Percentiles rank a stretch among this genome's conserved stretches.
Evolutionary conservation across 768 basidiomycete species (phyloP).

Genomic region (Lentinula boryana): DNA sequence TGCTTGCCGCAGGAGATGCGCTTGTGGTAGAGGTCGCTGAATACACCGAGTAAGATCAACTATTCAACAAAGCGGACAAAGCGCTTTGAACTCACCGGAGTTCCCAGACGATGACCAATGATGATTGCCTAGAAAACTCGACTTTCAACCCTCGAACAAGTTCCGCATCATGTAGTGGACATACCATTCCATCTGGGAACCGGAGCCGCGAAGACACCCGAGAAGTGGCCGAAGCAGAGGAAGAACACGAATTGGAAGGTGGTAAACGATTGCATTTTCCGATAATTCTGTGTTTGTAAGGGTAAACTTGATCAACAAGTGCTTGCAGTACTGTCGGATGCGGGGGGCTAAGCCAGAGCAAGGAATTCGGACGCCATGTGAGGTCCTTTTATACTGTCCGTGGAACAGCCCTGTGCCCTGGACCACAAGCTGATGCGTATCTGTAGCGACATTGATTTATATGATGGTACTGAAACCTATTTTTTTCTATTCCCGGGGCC

Average conservation of each 20-base stretch:
- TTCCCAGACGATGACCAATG: neutral
- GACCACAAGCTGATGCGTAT: neutral
- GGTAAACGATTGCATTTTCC: neutral
- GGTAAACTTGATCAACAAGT: constrained; percentile 5
- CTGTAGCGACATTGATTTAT: neutral
- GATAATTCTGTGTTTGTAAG: neutral
- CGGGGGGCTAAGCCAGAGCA: constrained; percentile 5
- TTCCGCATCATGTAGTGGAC: neutral
- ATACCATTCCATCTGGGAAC: neutral
- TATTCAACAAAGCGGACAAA: neutral
- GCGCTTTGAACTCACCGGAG: neutral
- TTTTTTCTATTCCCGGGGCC: neutral
- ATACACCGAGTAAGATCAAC: neutral
- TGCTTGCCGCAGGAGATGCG: neutral
- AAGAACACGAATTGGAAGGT: neutral
- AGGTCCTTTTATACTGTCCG: neutral
- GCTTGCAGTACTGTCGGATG: neutral
- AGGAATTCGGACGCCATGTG: neutral
- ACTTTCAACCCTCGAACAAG: neutral
- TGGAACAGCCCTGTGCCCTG: neutral
- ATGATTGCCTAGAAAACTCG: neutral
- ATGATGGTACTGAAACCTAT: neutral
- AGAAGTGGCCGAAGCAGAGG: neutral
- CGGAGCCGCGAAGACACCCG: neutral
- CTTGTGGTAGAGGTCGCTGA: neutral